phyloP scores from a whole-genome alignment of 1,139 yeast species.

The Blastobotrys ciferrii region DNA sequence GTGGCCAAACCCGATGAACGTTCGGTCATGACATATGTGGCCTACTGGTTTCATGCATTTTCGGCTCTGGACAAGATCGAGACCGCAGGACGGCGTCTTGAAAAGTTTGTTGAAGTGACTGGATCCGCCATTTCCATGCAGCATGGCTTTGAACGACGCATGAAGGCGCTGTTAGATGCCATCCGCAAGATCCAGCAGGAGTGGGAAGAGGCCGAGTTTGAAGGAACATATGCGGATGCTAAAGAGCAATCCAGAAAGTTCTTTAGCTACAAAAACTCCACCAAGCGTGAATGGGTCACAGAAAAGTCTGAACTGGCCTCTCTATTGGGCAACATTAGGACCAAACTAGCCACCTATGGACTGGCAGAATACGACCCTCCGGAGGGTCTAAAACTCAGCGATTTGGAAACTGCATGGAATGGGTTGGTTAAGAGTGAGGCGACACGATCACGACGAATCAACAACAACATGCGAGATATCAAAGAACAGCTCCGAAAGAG shows the following conservation, averaged over 20 bases:
- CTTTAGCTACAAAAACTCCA: conserved; percentile 33
- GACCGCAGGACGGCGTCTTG: conserved; percentile 43
- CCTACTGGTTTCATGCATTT: conserved; percentile 63
- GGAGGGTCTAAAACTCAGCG: conserved; percentile 31
- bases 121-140: conserved; percentile 39
- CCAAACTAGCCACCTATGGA: conserved; percentile 41
- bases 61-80: conserved; percentile 41
- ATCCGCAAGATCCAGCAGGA: conserved; percentile 27
- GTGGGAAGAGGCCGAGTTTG: conserved; percentile 32
- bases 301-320: conserved; percentile 41
- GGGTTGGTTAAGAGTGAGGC: conserved; percentile 37
- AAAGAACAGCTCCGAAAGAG: conserved; percentile 48
- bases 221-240: conserved; percentile 37
- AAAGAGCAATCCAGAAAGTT: conserved; percentile 34
- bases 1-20: conserved; percentile 59
- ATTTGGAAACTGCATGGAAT: conserved; percentile 38
- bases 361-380: conserved; percentile 41
- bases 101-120: conserved; percentile 40
- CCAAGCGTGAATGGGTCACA: conserved; percentile 41
- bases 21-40: conserved; percentile 61
- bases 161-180: conserved; percentile 31
- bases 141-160: conserved; percentile 38
- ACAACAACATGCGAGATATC: conserved; percentile 36
- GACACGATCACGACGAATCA: conserved; percentile 35
- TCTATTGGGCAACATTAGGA: conserved; percentile 40